phyloP scores from a whole-genome alignment of 768 basidiomycete species.

The Pulveroboletus sp. region DNA sequence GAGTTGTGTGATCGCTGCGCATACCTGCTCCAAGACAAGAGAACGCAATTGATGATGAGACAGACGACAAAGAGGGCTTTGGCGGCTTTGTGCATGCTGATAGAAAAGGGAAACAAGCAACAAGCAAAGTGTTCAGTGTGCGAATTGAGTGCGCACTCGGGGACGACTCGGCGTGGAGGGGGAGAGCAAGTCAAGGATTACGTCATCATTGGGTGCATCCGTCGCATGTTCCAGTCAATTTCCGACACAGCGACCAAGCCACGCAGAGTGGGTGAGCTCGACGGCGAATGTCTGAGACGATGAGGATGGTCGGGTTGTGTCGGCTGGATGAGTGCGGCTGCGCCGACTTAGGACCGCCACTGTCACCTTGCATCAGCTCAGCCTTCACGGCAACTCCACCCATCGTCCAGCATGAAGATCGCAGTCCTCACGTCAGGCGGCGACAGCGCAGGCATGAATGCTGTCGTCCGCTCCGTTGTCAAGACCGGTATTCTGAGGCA shows the following conservation, averaged over 20 bases:
- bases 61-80: conserved; percentile 48
- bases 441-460: conserved; percentile 98
- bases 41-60: conserved; percentile 52
- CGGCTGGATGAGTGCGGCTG: neutral
- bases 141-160: neutral
- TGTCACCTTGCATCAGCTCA: neutral
- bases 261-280: neutral
- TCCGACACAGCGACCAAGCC: conserved; percentile 1
- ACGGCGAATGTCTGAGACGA: neutral
- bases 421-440: conserved; percentile 95
- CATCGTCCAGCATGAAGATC: conserved; percentile 59
- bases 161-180: neutral
- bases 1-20: conserved; percentile 23
- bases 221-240: neutral
- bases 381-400: neutral
- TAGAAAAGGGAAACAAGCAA: neutral
- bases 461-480: conserved; percentile 89
- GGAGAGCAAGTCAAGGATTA: conserved; percentile 1
- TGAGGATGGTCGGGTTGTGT: neutral
- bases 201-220: conserved; percentile 7
- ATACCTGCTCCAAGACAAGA: conserved; percentile 63
- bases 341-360: neutral
- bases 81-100: conserved; percentile 44
- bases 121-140: neutral
- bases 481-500: conserved; percentile 89